phyloP scores from a whole-genome alignment of 2,329 filamentous ascomycete species.

The Didymella lethalis region DNA sequence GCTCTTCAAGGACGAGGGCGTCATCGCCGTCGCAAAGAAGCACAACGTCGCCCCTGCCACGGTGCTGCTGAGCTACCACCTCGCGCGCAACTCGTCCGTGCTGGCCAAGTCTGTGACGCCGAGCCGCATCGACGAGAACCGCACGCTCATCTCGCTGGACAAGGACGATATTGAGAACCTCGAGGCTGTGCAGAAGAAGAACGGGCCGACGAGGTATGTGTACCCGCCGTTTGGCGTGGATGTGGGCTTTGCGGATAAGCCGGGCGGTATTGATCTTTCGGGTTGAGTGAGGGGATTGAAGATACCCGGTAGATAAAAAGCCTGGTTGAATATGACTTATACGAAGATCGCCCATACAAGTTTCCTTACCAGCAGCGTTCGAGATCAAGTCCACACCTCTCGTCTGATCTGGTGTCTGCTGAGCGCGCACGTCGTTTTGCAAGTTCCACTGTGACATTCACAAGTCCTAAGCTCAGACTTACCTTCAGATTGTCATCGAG shows the following conservation, averaged over 20 bases:
- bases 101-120: constrained; percentile 76
- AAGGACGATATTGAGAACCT: constrained; percentile 66
- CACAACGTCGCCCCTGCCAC: constrained; percentile 60
- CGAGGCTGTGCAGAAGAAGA: constrained; percentile 56
- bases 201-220: constrained; percentile 57
- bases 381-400: background rate
- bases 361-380: background rate
- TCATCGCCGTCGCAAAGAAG: constrained; percentile 60
- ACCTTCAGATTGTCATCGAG: too few relatives aligned
- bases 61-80: constrained; percentile 75
- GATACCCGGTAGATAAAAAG: constrained; percentile 25
- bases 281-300: constrained; percentile 34
- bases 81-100: constrained; percentile 73
- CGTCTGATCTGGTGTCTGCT: background rate
- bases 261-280: constrained; percentile 47
- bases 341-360: background rate
- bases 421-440: too few relatives aligned
- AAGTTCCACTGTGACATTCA: too few relatives aligned
- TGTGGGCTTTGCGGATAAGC: constrained; percentile 60
- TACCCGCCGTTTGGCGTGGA: constrained; percentile 61
- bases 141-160: constrained; percentile 70
- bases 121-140: constrained; percentile 73
- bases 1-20: constrained; percentile 57
- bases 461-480: too few relatives aligned
- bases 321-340: constrained; percentile 6